Base-by-base conservation (phyloP, 306 rosid species). In the Geum urbanum region DNA sequence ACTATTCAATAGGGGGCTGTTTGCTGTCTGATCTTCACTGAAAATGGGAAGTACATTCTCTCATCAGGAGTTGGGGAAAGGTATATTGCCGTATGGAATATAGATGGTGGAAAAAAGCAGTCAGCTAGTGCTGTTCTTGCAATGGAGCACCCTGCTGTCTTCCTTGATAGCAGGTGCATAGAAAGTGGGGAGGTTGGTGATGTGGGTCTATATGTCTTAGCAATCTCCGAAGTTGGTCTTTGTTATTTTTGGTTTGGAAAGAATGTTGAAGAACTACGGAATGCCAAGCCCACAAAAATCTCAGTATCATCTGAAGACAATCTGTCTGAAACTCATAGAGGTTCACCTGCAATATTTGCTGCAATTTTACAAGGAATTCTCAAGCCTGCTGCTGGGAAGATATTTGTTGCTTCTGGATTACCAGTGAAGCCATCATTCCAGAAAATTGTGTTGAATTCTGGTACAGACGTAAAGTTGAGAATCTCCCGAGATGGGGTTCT, bases 31-130 rank as follows among this genome's bases (percentile, higher is more conserved):
- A 77, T 77, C 57, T 94, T 94, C 84, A 80, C 89, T 19, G 95
- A 94, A 83, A 97, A 94, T 77, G 88, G 89, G 75, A 86, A 86
- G 68, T 83, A 84, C 89, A 59, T 91, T 67, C 87, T 94, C 72
- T 94, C 99, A 1, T 91, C 99, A 74, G 92, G 91, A 7, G 89
- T 79, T 67, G 91, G 89, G 15, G 99, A 94, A 88, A 91, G 97
- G 86, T 88, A 88, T 80, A 67, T 94, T 69, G 96, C 94, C 64
- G 75, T 88, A 39, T 94, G 99, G 99, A 81, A 69, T 72, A 53
- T 86, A 70, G 86, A 79, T 71, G 95, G 86, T 1, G 53, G 72
- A 41, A 94, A 86, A 85, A 90, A 80, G 81, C 86, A 90, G 80
- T 84, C 97, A 52, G 95, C 88, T 57, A 81, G 87, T 65, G 88